Conservation (phyloP, 129 eudicot genomes). For the Logfia minima region DNA sequence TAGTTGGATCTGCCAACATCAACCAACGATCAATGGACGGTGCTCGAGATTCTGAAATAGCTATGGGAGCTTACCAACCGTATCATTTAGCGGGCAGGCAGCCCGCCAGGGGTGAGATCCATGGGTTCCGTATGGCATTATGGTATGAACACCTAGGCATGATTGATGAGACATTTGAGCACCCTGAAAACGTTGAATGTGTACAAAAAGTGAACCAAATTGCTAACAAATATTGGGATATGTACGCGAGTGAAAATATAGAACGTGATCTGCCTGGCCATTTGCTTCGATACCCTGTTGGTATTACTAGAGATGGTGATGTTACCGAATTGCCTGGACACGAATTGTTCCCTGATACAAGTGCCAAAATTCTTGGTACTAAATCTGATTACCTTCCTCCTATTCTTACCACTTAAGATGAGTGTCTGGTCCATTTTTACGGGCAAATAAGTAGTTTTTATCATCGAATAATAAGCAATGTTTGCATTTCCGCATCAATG, state of each 20-base stretch:
- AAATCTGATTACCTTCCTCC: slow-evolving; percentile 76
- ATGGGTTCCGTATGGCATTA: slow-evolving; percentile 77
- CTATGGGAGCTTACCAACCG: slow-evolving; percentile 88
- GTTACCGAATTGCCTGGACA: slow-evolving; percentile 54
- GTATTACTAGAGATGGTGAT: slow-evolving; percentile 49
- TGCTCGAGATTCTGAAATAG: slow-evolving; percentile 72
- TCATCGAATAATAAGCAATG: slow-evolving; percentile 29
- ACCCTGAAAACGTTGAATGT: slow-evolving; percentile 60
- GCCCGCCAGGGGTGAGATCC: slow-evolving; percentile 69
- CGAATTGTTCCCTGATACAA: slow-evolving; percentile 76
- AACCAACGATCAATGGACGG: slow-evolving; percentile 92
- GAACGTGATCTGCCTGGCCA: slow-evolving; percentile 80
- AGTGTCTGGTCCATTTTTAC: background rate
- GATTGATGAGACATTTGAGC: slow-evolving; percentile 54
- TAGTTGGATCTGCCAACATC: slow-evolving; percentile 79
- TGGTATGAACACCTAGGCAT: slow-evolving; percentile 92
- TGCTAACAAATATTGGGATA: slow-evolving; percentile 76
- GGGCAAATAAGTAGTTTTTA: background rate
- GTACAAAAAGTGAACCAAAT: slow-evolving; percentile 54
- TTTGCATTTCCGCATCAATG: slow-evolving; percentile 1
- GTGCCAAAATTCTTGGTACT: slow-evolving; percentile 63
- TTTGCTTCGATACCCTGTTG: slow-evolving; percentile 71
- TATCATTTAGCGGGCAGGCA: slow-evolving; percentile 44
- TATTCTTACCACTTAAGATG: slow-evolving; percentile 58
- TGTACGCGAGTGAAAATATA: slow-evolving; percentile 50